These are phyloP conservation scores for Hypoxylon rubiginosum DNA, from an alignment of 2,329 filamentous ascomycete genomes.

Conservation along the genomic window DNA sequence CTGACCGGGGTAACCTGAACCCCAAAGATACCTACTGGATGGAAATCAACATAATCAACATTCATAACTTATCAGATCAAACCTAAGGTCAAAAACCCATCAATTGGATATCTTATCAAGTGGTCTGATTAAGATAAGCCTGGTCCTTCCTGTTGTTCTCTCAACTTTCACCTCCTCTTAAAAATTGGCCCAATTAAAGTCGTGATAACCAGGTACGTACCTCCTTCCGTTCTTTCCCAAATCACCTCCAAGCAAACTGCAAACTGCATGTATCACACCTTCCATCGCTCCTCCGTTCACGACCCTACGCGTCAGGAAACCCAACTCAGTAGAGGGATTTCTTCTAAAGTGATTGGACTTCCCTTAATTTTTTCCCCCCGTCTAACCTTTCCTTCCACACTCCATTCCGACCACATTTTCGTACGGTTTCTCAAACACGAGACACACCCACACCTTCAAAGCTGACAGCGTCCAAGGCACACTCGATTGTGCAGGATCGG, in stretches of 20 bases:
- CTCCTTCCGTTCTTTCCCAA: background rate
- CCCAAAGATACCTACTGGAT: background rate
- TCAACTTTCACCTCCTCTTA: background rate
- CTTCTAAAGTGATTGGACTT: background rate
- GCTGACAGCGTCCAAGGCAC: conserved; percentile 15
- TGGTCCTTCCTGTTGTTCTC: background rate
- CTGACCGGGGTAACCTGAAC: conserved; percentile 1
- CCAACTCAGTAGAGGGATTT: background rate
- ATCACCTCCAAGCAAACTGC: background rate
- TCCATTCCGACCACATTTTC: conserved; percentile 9
- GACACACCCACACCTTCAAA: conserved; percentile 18
- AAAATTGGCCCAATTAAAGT: background rate
- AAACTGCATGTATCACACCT: background rate
- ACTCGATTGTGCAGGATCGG: conserved; percentile 25
- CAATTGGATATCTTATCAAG: conserved; percentile 15
- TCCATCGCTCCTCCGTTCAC: background rate
- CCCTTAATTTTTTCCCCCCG: background rate
- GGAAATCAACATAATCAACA: background rate
- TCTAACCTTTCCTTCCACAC: conserved; percentile 12
- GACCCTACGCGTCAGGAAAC: background rate
- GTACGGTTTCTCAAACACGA: conserved; percentile 23
- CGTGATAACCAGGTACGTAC: background rate
- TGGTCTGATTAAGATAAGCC: conserved; percentile 16
- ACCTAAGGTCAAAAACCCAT: conserved; percentile 14
- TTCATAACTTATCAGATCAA: background rate